Conservation (phyloP, 2,329 filamentous ascomycete genomes). For the Aureobasidium leucospermi region DNA sequence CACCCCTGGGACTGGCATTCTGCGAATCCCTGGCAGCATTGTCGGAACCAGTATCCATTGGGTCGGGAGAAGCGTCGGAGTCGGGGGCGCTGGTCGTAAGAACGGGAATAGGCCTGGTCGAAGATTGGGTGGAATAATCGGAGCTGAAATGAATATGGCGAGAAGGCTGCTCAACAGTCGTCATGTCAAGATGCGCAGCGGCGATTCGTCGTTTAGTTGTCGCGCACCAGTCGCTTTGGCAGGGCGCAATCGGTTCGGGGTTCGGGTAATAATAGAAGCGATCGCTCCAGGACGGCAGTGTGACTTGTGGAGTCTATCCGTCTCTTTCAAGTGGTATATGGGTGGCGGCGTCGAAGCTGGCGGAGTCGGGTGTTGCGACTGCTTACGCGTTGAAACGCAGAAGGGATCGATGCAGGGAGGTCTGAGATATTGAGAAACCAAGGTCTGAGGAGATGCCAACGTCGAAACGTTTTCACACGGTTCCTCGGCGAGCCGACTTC, state of each 20-base stretch:
- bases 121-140: background rate
- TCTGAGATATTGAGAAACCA: background rate
- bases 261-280: background rate
- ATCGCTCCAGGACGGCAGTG: background rate
- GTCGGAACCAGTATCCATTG: conserved; percentile 49
- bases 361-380: background rate
- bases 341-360: background rate
- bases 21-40: conserved; percentile 29
- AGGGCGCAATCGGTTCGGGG: background rate
- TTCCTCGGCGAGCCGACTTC: conserved; percentile 4
- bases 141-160: conserved; percentile 11
- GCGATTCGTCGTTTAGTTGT: background rate
- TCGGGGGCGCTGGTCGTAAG: conserved; percentile 40
- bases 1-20: conserved; percentile 42
- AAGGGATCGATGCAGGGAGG: background rate
- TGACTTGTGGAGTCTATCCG: background rate
- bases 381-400: background rate
- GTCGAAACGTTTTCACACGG: conserved; percentile 8
- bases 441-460: conserved; percentile 1
- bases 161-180: conserved; percentile 12
- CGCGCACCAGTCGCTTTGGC: background rate
- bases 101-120: conserved; percentile 36
- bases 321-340: background rate
- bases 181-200: conserved; percentile 11
- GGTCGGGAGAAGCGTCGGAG: conserved; percentile 40